phyloP scores from a whole-genome alignment of 305 asterid species.

The Fraxinus velutina region DNA sequence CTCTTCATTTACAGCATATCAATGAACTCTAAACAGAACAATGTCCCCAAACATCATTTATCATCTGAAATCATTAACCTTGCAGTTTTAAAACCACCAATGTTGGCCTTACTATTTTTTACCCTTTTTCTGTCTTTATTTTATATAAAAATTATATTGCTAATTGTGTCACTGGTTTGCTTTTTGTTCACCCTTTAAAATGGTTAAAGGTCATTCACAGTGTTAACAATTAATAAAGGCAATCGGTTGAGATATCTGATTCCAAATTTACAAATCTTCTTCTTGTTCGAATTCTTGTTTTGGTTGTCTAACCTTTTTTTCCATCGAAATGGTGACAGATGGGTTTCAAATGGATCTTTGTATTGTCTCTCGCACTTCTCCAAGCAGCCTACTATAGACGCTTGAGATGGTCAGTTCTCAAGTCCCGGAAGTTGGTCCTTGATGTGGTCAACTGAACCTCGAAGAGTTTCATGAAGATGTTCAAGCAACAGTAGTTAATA shows the following conservation, averaged over 20 bases:
- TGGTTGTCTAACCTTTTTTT: neutral
- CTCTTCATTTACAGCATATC: neutral
- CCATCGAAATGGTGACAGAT: slow-evolving; percentile 39
- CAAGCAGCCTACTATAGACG: slow-evolving; percentile 73
- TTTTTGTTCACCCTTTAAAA: neutral
- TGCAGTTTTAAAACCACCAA: neutral
- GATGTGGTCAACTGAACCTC: slow-evolving; percentile 54
- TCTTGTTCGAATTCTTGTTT: neutral
- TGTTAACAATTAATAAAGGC: neutral
- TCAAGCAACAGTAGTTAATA: neutral
- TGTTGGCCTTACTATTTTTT: neutral
- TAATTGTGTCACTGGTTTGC: neutral
- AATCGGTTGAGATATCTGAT: neutral
- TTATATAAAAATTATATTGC: neutral
- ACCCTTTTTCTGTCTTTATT: neutral
- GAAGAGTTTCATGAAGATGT: neutral
- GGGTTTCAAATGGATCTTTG: slow-evolving; percentile 80
- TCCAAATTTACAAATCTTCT: neutral
- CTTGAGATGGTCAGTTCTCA: slow-evolving; percentile 60
- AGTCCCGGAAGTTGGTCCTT: slow-evolving; percentile 70
- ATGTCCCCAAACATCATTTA: neutral
- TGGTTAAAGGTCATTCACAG: neutral
- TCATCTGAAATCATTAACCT: neutral
- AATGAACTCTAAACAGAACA: neutral
- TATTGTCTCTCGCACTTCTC: slow-evolving; percentile 66